phyloP scores from a whole-genome alignment of 176 grass and related monocot species.

The Saccharum officinarum region DNA sequence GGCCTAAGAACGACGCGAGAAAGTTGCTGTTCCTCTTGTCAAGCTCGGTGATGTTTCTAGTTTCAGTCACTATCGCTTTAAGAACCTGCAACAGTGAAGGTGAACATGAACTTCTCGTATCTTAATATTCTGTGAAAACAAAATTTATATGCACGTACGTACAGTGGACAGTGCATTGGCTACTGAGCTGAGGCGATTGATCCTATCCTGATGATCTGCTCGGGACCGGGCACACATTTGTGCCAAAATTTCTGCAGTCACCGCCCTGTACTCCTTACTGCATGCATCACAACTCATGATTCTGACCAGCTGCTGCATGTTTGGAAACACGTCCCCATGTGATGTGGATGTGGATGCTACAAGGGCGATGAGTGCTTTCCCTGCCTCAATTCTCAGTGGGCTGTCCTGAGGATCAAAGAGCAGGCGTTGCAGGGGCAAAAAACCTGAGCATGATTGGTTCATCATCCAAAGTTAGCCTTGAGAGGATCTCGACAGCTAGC shows the following conservation, averaged over 20 bases:
- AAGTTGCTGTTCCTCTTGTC: background rate
- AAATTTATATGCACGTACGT: background rate
- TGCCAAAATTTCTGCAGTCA: background rate
- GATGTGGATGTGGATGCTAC: too few species aligned
- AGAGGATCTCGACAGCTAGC: background rate
- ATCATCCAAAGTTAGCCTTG: background rate
- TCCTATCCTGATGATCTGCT: background rate
- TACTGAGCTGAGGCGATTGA: background rate
- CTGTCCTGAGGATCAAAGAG: background rate
- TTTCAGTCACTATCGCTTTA: background rate
- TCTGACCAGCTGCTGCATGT: background rate
- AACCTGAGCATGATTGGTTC: rapidly evolving
- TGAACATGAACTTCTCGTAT: too few species aligned
- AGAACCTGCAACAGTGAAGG: background rate
- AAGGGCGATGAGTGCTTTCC: background rate
- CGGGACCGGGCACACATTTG: background rate
- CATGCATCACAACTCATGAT: background rate
- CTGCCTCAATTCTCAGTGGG: background rate
- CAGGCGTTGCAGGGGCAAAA: background rate
- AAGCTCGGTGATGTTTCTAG: background rate
- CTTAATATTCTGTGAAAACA: background rate
- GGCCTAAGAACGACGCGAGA: background rate
- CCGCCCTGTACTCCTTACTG: background rate
- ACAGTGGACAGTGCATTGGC: background rate
- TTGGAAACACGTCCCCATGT: background rate